These are phyloP conservation scores for Mortierella claussenii DNA, from an alignment of 192 early-diverging fungal species.

Conservation along the genomic window DNA sequence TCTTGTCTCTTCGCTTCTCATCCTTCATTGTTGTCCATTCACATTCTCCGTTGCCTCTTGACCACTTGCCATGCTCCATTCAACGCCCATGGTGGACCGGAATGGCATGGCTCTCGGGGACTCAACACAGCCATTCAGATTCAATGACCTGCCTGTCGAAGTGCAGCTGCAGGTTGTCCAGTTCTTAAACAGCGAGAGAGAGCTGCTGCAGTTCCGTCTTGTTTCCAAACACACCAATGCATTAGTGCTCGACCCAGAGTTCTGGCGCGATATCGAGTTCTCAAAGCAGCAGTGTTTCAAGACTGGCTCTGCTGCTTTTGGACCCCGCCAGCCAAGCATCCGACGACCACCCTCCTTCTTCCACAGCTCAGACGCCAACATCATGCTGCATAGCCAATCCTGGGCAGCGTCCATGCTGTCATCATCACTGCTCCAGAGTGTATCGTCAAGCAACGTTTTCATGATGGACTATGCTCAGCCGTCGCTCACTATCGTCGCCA, in stretches of 20 bases:
- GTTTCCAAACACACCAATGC: conserved; percentile 10
- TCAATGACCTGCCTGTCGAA: conserved; percentile 17
- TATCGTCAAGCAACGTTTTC: too few relatives aligned
- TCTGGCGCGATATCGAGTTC: conserved; percentile 25
- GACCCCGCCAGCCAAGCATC: not conserved
- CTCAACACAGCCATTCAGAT: not conserved
- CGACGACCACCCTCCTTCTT: not conserved
- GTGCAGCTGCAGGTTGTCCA: conserved; percentile 26
- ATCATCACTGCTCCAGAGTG: not conserved
- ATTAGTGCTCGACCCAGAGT: conserved; percentile 30
- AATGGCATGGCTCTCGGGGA: too few relatives aligned
- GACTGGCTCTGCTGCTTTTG: not conserved
- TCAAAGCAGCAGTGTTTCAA: conserved; percentile 11
- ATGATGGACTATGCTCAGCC: too few relatives aligned
- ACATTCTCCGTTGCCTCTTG: not conserved
- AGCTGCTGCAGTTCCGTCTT: conserved; percentile 21
- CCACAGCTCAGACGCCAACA: conserved; percentile 23
- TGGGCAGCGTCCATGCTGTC: conserved; percentile 12
- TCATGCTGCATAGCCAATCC: conserved; percentile 13
- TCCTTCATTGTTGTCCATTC: not conserved
- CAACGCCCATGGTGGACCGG: too few relatives aligned
- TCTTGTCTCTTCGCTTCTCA: not conserved
- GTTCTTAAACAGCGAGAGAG: not conserved
- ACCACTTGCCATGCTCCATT: too few relatives aligned
- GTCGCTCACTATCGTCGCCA: too few relatives aligned